phyloP scores from a whole-genome alignment of 2,329 filamentous ascomycete species.

The Dendrostoma leiphaemia region DNA sequence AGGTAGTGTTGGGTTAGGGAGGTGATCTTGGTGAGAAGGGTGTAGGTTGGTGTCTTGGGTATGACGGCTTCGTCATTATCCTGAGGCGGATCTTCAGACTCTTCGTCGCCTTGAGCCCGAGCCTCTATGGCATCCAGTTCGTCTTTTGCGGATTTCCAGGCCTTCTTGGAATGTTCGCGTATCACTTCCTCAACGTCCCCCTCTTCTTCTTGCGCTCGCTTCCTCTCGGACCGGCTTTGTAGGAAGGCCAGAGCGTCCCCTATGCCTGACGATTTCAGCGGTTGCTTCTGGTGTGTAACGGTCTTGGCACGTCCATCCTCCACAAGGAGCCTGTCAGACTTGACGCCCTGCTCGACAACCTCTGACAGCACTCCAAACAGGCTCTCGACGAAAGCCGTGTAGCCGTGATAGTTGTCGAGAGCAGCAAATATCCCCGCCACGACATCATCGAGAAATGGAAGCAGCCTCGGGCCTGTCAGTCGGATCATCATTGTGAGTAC shows the following conservation, averaged over 20 bases:
- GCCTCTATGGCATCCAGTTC: slow-evolving; percentile 28
- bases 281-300: slow-evolving; percentile 42
- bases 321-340: slow-evolving; percentile 49
- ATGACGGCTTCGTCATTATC: slow-evolving; percentile 39
- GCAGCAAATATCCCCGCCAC: slow-evolving; percentile 89
- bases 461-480: slow-evolving; percentile 74
- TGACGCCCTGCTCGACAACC: slow-evolving; percentile 78
- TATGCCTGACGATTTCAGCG: slow-evolving; percentile 34
- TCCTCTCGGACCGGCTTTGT: slow-evolving; percentile 57
- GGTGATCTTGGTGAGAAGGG: slow-evolving; percentile 78
- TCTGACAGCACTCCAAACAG: slow-evolving; percentile 81
- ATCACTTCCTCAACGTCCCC: slow-evolving; percentile 31
- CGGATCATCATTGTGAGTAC: slow-evolving; percentile 93
- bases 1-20: slow-evolving; percentile 87
- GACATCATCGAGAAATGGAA: slow-evolving; percentile 90
- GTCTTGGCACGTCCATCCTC: slow-evolving; percentile 35
- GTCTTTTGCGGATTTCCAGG: slow-evolving; percentile 33
- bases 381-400: slow-evolving; percentile 78
- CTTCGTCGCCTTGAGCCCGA: slow-evolving; percentile 28
- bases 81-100: slow-evolving; percentile 32
- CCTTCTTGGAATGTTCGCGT: slow-evolving; percentile 32
- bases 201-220: slow-evolving; percentile 29
- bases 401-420: slow-evolving; percentile 93
- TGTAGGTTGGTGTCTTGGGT: slow-evolving; percentile 72
- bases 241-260: slow-evolving; percentile 55